A percentile compares a stretch with the other conserved stretches of the same genome.
Evolutionary conservation across 768 basidiomycete genomes (phyloP).

Genomic region (Russula emetica): DNA sequence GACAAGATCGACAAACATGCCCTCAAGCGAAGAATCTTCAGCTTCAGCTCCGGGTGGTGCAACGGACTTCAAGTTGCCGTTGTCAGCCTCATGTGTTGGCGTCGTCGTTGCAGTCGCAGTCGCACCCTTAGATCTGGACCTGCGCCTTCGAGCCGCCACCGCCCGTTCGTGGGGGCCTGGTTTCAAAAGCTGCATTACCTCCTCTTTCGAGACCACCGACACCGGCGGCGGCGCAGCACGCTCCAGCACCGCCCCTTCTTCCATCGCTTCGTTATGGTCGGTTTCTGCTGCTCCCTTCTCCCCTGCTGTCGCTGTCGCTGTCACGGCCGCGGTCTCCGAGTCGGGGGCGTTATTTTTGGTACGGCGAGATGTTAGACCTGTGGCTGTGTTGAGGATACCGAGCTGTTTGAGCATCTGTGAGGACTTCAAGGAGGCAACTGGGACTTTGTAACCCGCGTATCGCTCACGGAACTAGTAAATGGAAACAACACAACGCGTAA

Average conservation of each 20-base stretch:
- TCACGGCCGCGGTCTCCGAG: slow-evolving; percentile 17
- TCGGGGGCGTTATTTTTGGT: slow-evolving; percentile 13
- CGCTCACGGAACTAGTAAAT: slow-evolving; percentile 27
- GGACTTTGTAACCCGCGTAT: slow-evolving; percentile 57
- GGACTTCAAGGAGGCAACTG: slow-evolving; percentile 46
- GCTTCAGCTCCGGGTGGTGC: too few relatives aligned
- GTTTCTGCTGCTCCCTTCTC: slow-evolving; percentile 17
- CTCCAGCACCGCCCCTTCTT: slow-evolving; percentile 29
- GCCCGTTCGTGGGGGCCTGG: not conserved
- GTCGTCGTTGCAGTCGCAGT: not conserved
- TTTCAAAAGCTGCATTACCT: slow-evolving; percentile 27
- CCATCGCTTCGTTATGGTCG: slow-evolving; percentile 27
- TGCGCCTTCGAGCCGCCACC: not conserved
- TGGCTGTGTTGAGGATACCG: slow-evolving; percentile 39
- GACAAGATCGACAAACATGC: slow-evolving; percentile 68
- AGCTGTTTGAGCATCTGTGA: slow-evolving; percentile 29
- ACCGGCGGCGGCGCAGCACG: slow-evolving; percentile 30
- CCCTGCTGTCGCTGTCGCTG: too few relatives aligned
- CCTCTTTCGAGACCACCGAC: slow-evolving; percentile 28
- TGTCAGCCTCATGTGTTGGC: too few relatives aligned
- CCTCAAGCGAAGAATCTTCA: slow-evolving; percentile 23
- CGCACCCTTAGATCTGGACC: too few relatives aligned
- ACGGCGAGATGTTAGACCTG: slow-evolving; percentile 37
- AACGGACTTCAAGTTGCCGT: too few relatives aligned
- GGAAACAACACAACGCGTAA: not conserved